These are phyloP conservation scores for Cladosporium sp. DNA, from an alignment of 2,329 filamentous ascomycete genomes.

Conservation along the genomic window DNA sequence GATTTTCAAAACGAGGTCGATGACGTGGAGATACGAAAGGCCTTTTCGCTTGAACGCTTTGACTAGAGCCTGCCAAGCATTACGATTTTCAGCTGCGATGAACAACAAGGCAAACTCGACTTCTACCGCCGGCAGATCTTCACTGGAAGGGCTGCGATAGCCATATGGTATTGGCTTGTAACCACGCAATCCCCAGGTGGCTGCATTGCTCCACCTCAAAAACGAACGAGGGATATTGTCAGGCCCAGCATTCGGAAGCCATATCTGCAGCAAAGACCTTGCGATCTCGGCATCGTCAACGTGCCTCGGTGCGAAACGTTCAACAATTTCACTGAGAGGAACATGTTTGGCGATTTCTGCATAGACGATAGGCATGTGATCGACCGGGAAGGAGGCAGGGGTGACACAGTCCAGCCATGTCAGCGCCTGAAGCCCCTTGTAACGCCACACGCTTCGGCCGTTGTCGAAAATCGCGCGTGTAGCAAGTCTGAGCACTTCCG, in stretches of 20 bases:
- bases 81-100: background rate
- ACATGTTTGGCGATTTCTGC: conserved; percentile 7
- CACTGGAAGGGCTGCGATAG: background rate
- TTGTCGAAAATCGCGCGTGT: background rate
- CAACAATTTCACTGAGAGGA: conserved; percentile 12
- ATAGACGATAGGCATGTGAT: conserved; percentile 9
- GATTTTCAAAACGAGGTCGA: conserved; percentile 22
- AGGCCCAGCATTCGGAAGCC: conserved; percentile 22
- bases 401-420: conserved; percentile 6
- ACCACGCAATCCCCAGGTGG: background rate
- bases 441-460: background rate
- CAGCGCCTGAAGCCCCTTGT: background rate
- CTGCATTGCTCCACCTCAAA: background rate
- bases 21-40: conserved; percentile 2
- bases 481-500: background rate
- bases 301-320: conserved; percentile 22
- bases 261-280: conserved; percentile 23
- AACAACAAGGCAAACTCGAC: background rate
- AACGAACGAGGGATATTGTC: background rate
- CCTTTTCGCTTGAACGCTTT: background rate
- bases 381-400: background rate
- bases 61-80: background rate
- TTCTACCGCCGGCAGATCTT: background rate
- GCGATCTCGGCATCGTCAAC: conserved; percentile 17
- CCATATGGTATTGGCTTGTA: background rate